These are phyloP conservation scores for Pseudonitzschia multiseries DNA, from an alignment of 108 stramenopile genomes.

Conservation along the genomic window DNA sequence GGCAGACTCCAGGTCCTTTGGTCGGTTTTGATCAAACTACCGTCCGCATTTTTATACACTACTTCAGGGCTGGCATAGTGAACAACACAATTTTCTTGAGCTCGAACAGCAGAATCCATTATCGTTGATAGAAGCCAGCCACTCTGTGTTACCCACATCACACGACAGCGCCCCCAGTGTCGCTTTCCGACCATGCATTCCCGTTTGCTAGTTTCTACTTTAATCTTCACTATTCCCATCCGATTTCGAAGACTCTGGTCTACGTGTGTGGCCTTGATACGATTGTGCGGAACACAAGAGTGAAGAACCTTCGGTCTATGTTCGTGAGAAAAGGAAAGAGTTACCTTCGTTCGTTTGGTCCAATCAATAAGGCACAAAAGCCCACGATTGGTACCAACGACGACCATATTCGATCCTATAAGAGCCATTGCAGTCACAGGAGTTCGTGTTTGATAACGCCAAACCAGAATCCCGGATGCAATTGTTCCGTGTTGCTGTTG, in stretches of 20 bases:
- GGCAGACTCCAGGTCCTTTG: conserved; percentile 30
- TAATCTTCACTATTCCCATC: conserved; percentile 27
- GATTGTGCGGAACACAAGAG: conserved; percentile 14
- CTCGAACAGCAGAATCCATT: conserved; percentile 14
- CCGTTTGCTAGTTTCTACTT: conserved; percentile 5
- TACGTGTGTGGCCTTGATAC: background rate
- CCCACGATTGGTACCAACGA: conserved; percentile 24
- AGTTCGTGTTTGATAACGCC: conserved; percentile 31
- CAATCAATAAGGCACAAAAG: conserved; percentile 26
- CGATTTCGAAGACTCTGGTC: conserved; percentile 8
- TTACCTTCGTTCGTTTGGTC: conserved; percentile 16
- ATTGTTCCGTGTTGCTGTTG: background rate
- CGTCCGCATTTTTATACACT: conserved; percentile 17
- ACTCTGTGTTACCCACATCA: conserved; percentile 21
- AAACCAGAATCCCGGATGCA: conserved; percentile 15
- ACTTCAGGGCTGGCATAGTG: conserved; percentile 17
- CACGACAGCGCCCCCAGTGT: conserved; percentile 23
- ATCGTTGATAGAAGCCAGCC: conserved; percentile 24
- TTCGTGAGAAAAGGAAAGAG: conserved; percentile 25
- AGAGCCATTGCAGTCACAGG: conserved; percentile 15
- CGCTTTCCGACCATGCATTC: background rate
- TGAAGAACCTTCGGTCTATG: conserved; percentile 25
- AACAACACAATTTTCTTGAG: background rate
- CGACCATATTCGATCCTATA: conserved; percentile 14
- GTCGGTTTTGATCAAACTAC: background rate